These are phyloP conservation scores for Hepatocystis sp. DNA, from an alignment of 169 alveolate genomes.

Conservation along the genomic window DNA sequence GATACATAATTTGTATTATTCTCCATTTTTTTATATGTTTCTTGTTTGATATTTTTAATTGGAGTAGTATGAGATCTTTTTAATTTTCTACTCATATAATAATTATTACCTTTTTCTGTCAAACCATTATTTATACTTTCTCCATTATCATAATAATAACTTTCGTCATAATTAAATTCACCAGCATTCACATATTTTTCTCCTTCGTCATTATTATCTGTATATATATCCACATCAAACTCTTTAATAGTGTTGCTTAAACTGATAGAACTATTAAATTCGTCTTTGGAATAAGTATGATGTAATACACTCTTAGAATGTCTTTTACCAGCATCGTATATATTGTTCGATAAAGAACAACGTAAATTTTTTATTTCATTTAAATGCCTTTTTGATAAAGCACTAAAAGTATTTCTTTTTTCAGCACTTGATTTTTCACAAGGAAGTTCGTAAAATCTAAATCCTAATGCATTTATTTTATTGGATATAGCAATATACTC, in stretches of 20 bases:
- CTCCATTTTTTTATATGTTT: too few relatives aligned
- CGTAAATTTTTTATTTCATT: slow-evolving; percentile 69
- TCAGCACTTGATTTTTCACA: slow-evolving; percentile 25
- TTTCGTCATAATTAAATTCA: too few relatives aligned
- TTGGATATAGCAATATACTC: slow-evolving; percentile 46
- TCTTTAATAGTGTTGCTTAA: background rate
- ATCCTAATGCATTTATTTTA: slow-evolving; percentile 47
- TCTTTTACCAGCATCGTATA: slow-evolving; percentile 75
- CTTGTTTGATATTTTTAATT: too few relatives aligned
- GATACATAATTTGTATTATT: too few relatives aligned
- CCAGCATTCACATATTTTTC: too few relatives aligned
- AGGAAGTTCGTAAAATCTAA: slow-evolving; percentile 72
- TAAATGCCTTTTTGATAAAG: slow-evolving; percentile 68
- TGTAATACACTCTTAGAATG: slow-evolving; percentile 42
- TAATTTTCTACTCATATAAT: too few relatives aligned
- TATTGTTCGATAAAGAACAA: slow-evolving; percentile 70
- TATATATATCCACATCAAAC: background rate
- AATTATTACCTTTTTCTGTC: too few relatives aligned
- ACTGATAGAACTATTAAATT: slow-evolving; percentile 15
- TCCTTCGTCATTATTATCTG: background rate
- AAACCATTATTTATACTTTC: too few relatives aligned
- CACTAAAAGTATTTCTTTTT: slow-evolving; percentile 47
- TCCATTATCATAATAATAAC: too few relatives aligned
- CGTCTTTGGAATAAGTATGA: slow-evolving; percentile 62
- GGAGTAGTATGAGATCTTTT: too few relatives aligned